These are phyloP conservation scores for Rhynchospora breviuscula DNA, from an alignment of 176 grass and related monocot genomes.

Conservation along the genomic window DNA sequence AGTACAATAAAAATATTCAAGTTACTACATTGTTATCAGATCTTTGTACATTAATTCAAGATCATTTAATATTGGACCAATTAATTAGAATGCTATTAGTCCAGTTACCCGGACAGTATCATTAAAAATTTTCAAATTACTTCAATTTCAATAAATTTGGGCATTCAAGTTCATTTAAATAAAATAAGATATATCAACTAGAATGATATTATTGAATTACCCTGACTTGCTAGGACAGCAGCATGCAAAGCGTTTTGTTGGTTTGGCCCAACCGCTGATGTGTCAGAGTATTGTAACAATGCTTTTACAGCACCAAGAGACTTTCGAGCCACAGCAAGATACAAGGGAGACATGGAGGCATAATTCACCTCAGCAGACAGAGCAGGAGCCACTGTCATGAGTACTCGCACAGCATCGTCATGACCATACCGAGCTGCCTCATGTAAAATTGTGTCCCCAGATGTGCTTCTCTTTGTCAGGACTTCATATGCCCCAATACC, in stretches of 20 bases:
- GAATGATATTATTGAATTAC: neutral
- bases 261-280: neutral
- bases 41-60: no score
- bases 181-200: no score
- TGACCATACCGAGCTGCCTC: neutral
- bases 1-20: no score
- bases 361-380: neutral
- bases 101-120: neutral
- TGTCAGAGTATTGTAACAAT: neutral
- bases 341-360: neutral
- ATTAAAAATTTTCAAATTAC: neutral
- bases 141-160: neutral
- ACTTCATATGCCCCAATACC: neutral
- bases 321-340: neutral
- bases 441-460: neutral
- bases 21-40: no score
- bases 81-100: no score
- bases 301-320: neutral
- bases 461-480: neutral
- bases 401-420: neutral
- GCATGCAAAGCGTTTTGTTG: conserved; percentile 18
- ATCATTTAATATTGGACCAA: no score
- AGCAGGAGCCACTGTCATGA: neutral
- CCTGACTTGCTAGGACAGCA: conserved; percentile 7
- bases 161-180: no score